Percentiles rank a stretch among this genome's conserved stretches.
Conservation (phyloP, 2,329 filamentous ascomycete species). For the Colletotrichum sp. region DNA sequence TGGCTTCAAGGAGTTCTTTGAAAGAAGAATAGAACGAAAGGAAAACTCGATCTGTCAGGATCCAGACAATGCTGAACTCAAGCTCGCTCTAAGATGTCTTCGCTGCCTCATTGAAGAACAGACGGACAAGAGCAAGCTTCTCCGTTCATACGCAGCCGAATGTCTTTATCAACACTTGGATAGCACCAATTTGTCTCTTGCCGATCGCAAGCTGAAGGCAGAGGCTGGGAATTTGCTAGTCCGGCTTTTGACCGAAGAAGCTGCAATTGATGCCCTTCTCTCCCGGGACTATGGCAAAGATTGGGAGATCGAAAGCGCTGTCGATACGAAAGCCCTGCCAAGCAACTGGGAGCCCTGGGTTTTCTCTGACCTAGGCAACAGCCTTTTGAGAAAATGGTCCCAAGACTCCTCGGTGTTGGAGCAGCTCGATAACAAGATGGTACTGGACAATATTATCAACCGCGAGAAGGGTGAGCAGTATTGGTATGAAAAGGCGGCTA, state of each 20-base stretch:
- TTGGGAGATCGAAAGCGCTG: not conserved
- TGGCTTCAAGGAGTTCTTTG: conserved; percentile 37
- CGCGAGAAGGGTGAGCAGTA: not conserved
- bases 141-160: not conserved
- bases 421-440: not conserved
- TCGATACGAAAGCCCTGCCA: not conserved
- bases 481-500: not conserved
- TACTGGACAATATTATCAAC: not conserved
- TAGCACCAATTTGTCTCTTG: not conserved
- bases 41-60: conserved; percentile 34
- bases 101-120: not conserved
- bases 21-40: conserved; percentile 30
- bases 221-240: not conserved
- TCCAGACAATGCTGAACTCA: conserved; percentile 34
- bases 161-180: not conserved
- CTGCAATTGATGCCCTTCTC: not conserved
- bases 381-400: not conserved
- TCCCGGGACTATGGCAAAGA: not conserved
- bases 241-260: not conserved
- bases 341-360: not conserved
- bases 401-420: not conserved
- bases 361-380: not conserved
- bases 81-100: conserved; percentile 21
- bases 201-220: not conserved
- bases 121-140: not conserved